Base-by-base conservation (phyloP, 2,329 filamentous ascomycete species). In the Claviceps quebecensis region DNA sequence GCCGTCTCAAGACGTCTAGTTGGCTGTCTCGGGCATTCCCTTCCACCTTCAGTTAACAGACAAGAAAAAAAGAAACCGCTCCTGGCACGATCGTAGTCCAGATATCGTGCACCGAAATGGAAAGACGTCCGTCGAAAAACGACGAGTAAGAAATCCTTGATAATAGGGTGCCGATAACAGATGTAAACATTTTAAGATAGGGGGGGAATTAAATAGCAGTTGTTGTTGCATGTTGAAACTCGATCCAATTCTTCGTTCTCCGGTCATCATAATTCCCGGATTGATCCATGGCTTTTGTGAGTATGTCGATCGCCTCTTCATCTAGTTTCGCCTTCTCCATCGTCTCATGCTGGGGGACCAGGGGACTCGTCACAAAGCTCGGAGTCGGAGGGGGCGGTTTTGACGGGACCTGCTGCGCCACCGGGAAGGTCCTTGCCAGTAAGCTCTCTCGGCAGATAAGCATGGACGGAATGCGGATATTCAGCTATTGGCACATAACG, bases 381-480 rank as follows among this genome's bases (percentile, higher is more conserved):
- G 61, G 56, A 7, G 61, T 58, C 6, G 69, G 65, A 13, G 65
- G 58, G 3, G 65, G 61, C 14, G 58, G 53, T 48, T 65, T 66
- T 17, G 68, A 65, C 3, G 71, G 69, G n/a, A 73, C 60, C 34
- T 73, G 58, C 61, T 69, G 64, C 6, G 66, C 65, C 48, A 65
- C 61, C 5, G 68, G 66, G 50, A 70, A 71, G 2, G 71, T 69
- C 47, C 65, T 67, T 2, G 70, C 67, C 66, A 76, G 68, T 9
- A 77, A 61, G 4, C 69, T 69, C 57, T 80, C 77, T 38, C 72
- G 67, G 29, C 69, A 72, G 60, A 83, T 80, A 54, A 81, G 69
- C 78, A 82, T 81, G 0, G 77, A 81, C 2, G 80, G 79, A 17
- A 81, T 69, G 23, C 79, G 76, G 49, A 81, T 63, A 59, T 77